Base-by-base conservation (phyloP, 2,329 filamentous ascomycete genomes). In the Fusarium chlamydosporum region DNA sequence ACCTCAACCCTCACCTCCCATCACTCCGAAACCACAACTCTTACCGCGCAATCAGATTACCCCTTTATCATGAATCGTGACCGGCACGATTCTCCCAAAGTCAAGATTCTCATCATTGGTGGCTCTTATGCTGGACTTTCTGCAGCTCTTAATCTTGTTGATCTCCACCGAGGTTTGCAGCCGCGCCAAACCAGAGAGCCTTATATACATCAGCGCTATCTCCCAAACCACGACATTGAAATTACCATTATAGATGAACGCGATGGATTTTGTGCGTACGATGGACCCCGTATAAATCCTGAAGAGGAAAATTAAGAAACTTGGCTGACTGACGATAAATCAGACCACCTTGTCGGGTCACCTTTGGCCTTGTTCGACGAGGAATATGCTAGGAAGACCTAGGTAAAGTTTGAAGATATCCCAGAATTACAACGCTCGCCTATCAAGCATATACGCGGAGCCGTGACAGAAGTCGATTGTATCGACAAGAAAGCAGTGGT, bases 51-150 rank as follows among this genome's bases (percentile, higher is more conserved):
- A 50, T 37, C 34, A 10, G 23, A 10, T 38, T 13, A 29, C 15
- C 23, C 15, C 6, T n/a, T 34, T 38, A 38, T 29, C 34, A 50
- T 50, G 34, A 29, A 38, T n/a, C 20, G 16, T 50, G 15, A 9
- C 23, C 16, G 38, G 6, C 34, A 38, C 5, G n/a, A 26, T 16
- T 38, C 8, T 27, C 46, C 6, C 12, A 50, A 20, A 27, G 37
- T 23, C 23, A 50, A 38, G 6, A 20, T 50, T 13, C 23, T 50
- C 46, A 38, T 50, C 10, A 38, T 50, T 13, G 46, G 46, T 50
- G 46, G 46, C 29, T 50, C 46, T n/a, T 50, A 50, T 38, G 46
- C 46, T 50, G 46, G 46, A 7, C 34, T 50, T 29, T 50, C 46
- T 38, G 46, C 46, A 38, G 46, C 46, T 50, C 4, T 50, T 3